Percentiles rank a stretch among this genome's conserved stretches.
Evolutionary conservation across 2,329 filamentous ascomycete genomes (phyloP).

Genomic region (Penicillium sp.): DNA sequence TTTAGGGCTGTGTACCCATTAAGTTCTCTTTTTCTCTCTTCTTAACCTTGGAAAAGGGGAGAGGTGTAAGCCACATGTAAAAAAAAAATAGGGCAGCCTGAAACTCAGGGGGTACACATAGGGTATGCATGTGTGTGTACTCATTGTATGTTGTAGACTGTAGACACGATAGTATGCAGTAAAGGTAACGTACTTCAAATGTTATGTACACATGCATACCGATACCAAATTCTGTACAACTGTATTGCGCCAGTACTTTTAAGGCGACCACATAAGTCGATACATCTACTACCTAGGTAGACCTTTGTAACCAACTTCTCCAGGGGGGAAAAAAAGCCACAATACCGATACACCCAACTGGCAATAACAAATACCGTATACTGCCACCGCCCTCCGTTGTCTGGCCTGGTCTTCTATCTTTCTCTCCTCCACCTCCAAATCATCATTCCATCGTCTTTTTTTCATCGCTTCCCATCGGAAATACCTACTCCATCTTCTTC

Average conservation of each 20-base stretch:
- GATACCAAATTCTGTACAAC: neutral
- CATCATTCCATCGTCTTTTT: conserved; percentile 26
- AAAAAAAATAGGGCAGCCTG: conserved; percentile 7
- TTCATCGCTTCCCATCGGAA: conserved; percentile 22
- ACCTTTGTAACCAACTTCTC: no score
- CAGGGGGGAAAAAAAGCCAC: conserved; percentile 8
- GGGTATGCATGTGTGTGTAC: neutral
- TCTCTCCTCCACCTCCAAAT: conserved; percentile 26
- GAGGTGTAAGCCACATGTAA: neutral
- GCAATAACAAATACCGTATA: conserved; percentile 14
- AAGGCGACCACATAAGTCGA: neutral
- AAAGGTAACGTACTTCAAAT: neutral
- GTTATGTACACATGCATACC: neutral
- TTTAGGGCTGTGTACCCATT: conserved; percentile 3
- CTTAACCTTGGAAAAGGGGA: neutral
- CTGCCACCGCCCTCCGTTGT: conserved; percentile 26
- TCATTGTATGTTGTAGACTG: neutral
- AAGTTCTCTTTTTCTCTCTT: neutral
- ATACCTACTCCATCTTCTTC: conserved; percentile 22
- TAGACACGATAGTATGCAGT: neutral
- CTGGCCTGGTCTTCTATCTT: conserved; percentile 24
- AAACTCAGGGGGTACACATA: conserved; percentile 11
- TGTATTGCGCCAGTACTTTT: neutral
- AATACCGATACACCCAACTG: conserved; percentile 6
- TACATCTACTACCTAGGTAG: neutral